Base-by-base conservation (phyloP, 306 rosid species). In the Vigna reflexopilosa region DNA sequence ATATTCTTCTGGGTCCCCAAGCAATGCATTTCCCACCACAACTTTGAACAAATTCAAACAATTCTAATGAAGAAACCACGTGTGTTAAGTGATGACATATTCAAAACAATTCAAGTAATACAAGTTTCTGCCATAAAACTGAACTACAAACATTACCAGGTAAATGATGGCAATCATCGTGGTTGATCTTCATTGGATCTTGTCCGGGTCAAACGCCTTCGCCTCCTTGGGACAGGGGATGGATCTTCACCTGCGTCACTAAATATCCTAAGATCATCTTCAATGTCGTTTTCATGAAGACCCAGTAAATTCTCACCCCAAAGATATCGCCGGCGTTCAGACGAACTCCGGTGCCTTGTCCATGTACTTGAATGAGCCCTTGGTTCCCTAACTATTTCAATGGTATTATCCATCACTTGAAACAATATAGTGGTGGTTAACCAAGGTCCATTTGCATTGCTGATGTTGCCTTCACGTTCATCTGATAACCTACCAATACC, bases 291-390 rank as follows among this genome's bases (percentile, higher is more conserved):
- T 20, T 87, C 87, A 63, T 83, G 90, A 56, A 91, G 84, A 67
- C 97, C 97, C 81, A 93, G 65, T 63, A 93, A 81, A 83, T 90
- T 93, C 78, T 93, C 93, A 8, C 97, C 96, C 97, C 98, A 93
- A 28, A 90, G 88, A 74, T 83, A 87, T 51, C 92, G 89, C 7
- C 97, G 87, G 0, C 91, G 87, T 5, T 91, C 93, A 38, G 90
- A 79, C 47, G 88, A 50, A 67, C 85, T 68, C 1, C 92, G 89
- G 40, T 86, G 90, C 77, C 97, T 91, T 45, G 87, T 81, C 98
- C 96, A 93, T 52, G 84, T 88, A 82, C 84, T 91, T 28, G 91
- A 83, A 15, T 83, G 89, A 32, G 89, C 86, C 81, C 98, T 90
- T 61, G 96, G 83, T 52, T 91, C 96, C 77, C 89, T 74, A 30